Evolutionary conservation across 2,329 filamentous ascomycete genomes (phyloP).

Genomic region (Hirsutella minnesotensis): DNA sequence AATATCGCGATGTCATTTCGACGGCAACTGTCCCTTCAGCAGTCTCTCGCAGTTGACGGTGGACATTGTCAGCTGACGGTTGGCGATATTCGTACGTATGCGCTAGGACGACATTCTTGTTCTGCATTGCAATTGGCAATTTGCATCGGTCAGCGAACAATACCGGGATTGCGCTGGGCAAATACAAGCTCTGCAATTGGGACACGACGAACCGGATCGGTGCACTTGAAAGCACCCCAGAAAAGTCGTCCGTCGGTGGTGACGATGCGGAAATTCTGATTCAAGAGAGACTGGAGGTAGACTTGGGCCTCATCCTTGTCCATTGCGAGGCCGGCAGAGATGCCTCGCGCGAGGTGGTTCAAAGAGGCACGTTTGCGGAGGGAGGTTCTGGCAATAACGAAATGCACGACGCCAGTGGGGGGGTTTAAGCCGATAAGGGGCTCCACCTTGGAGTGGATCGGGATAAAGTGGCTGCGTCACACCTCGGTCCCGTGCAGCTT

Average conservation of each 20-base stretch:
- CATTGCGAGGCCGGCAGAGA: constrained; percentile 17
- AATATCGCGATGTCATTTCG: constrained; percentile 72
- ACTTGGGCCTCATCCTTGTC: constrained; percentile 39
- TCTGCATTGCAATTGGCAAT: constrained; percentile 44
- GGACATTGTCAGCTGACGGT: constrained; percentile 42
- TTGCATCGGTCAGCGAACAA: neutral
- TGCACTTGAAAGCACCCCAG: constrained; percentile 85
- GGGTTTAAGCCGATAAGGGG: too few species aligned
- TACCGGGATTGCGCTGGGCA: too few species aligned
- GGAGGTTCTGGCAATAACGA: too few species aligned
- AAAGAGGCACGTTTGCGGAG: too few species aligned
- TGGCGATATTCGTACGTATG: constrained; percentile 82
- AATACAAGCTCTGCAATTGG: too few species aligned
- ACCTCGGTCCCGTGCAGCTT: too few species aligned
- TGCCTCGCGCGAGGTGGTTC: neutral
- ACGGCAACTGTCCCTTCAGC: constrained; percentile 38
- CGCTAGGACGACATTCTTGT: constrained; percentile 77
- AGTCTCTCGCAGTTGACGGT: constrained; percentile 18
- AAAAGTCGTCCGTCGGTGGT: constrained; percentile 81
- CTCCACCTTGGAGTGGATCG: too few species aligned
- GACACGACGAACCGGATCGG: constrained; percentile 74
- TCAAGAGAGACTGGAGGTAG: constrained; percentile 56
- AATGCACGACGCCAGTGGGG: too few species aligned
- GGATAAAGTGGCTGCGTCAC: neutral
- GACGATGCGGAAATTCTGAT: constrained; percentile 67